A percentile compares a stretch with the other conserved stretches of the same genome.
Conservation (phyloP, 2,329 filamentous ascomycete genomes). For the Parafenestella ontariensis region DNA sequence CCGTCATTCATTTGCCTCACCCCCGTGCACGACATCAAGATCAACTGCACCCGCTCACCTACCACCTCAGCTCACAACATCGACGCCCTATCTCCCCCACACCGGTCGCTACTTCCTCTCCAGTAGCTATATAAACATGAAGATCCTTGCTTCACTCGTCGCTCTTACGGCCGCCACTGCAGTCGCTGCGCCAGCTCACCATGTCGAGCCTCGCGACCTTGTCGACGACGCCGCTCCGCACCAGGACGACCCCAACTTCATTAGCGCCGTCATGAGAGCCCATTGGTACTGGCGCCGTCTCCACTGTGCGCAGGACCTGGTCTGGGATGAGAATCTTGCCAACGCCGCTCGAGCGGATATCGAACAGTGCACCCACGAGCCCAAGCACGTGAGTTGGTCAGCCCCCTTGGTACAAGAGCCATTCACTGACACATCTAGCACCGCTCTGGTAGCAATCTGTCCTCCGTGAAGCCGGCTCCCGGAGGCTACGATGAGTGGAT, state of each 20-base stretch:
- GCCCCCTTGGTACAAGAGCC: not conserved
- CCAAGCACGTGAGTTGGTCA: conserved; percentile 35
- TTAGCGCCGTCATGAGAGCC: conserved; percentile 41
- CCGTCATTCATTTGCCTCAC: conserved; percentile 14
- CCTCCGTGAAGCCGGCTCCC: conserved; percentile 32
- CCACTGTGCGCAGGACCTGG: conserved; percentile 46
- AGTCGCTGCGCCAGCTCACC: conserved; percentile 28
- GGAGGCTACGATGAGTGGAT: conserved; percentile 35
- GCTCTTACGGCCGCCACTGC: conserved; percentile 29
- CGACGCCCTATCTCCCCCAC: conserved; percentile 6
- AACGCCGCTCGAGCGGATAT: conserved; percentile 34
- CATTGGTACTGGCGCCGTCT: conserved; percentile 47
- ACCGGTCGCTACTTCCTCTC: not conserved
- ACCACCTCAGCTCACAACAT: conserved; percentile 11
- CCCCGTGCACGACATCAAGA: conserved; percentile 19
- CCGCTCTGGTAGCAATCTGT: conserved; percentile 45
- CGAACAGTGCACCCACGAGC: conserved; percentile 29
- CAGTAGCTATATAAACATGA: conserved; percentile 35
- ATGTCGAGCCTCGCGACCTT: conserved; percentile 22
- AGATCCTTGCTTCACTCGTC: conserved; percentile 26
- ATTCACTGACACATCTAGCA: conserved; percentile 26
- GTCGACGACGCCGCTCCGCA: conserved; percentile 30
- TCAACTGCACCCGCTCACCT: conserved; percentile 23
- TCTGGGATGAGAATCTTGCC: conserved; percentile 40
- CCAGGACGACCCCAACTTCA: conserved; percentile 39